These are phyloP conservation scores for Ophiostoma ips DNA, from an alignment of 2,329 filamentous ascomycete genomes.

Conservation along the genomic window DNA sequence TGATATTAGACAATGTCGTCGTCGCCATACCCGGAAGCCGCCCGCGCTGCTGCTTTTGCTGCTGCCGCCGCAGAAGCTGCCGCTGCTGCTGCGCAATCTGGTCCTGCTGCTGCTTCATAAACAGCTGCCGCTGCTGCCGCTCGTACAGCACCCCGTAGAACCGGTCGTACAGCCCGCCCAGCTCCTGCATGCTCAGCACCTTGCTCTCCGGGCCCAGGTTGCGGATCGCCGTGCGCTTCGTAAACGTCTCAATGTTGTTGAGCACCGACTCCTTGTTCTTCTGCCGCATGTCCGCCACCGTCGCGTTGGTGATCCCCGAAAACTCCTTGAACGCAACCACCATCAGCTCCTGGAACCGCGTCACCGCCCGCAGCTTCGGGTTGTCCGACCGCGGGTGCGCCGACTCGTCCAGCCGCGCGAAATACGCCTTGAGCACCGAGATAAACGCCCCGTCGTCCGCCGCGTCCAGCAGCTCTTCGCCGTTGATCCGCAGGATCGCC, in stretches of 20 bases:
- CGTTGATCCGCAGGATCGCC: conserved; percentile 94
- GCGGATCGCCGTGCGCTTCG: conserved; percentile 88
- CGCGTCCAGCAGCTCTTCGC: conserved; percentile 86
- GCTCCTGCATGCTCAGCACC: conserved; percentile 67
- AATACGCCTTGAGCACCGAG: conserved; percentile 88
- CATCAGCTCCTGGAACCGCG: conserved; percentile 95
- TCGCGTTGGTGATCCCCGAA: conserved; percentile 84
- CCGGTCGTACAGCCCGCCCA: conserved; percentile 81
- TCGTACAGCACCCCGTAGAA: conserved; percentile 92
- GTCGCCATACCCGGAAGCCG: neutral
- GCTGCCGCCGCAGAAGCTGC: conserved; percentile 49
- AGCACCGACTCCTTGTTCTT: conserved; percentile 92
- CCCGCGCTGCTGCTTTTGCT: conserved; percentile 23
- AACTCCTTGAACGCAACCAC: conserved; percentile 99
- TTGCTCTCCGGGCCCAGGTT: conserved; percentile 96
- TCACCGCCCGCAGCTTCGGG: conserved; percentile 83
- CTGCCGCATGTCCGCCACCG: conserved; percentile 72
- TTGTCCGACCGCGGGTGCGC: conserved; percentile 94
- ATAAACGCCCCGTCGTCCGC: conserved; percentile 94
- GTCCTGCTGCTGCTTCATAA: conserved; percentile 67
- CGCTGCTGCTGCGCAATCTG: conserved; percentile 53
- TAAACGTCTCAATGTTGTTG: conserved; percentile 92
- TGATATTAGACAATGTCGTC: conserved; percentile 17
- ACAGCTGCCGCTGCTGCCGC: conserved; percentile 66
- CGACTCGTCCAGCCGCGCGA: conserved; percentile 82